Percentiles rank a stretch among this genome's conserved stretches.
phyloP scores from a whole-genome alignment of 305 asterid genomes.

The Fraxinus greggii region DNA sequence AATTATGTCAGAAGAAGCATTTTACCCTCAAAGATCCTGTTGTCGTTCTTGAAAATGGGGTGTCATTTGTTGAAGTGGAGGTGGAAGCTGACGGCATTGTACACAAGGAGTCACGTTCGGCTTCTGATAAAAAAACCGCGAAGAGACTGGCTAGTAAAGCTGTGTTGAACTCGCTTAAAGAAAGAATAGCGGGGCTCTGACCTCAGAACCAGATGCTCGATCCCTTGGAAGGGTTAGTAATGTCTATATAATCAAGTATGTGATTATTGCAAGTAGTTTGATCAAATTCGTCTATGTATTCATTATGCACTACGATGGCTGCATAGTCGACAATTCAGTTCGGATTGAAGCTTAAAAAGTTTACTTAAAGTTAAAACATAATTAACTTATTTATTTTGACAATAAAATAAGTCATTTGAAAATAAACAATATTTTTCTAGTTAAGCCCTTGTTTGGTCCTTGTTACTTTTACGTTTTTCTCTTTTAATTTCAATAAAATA shows the following conservation, averaged over 20 bases:
- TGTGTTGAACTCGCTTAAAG: constrained; percentile 44
- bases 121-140: constrained; percentile 38
- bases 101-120: constrained; percentile 33
- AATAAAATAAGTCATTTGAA: too few species aligned
- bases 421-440: background rate
- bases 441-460: background rate
- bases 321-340: constrained; percentile 32
- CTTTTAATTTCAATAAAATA: background rate
- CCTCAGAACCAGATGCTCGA: background rate
- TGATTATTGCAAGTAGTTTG: background rate
- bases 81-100: constrained; percentile 56
- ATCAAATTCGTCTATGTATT: constrained; percentile 55
- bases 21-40: constrained; percentile 29
- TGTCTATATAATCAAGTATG: background rate
- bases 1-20: constrained; percentile 51
- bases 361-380: background rate
- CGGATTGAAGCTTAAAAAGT: background rate
- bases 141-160: constrained; percentile 51
- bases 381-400: background rate
- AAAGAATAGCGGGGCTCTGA: background rate
- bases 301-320: constrained; percentile 77
- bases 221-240: background rate
- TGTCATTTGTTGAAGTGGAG: constrained; percentile 35
- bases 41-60: constrained; percentile 28
- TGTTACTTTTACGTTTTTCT: background rate